Evolutionary conservation across 805 yeast genomes (phyloP), one percentile per base, ranked within the genome.

Genomic region (Spathaspora passalidarum): DNA sequence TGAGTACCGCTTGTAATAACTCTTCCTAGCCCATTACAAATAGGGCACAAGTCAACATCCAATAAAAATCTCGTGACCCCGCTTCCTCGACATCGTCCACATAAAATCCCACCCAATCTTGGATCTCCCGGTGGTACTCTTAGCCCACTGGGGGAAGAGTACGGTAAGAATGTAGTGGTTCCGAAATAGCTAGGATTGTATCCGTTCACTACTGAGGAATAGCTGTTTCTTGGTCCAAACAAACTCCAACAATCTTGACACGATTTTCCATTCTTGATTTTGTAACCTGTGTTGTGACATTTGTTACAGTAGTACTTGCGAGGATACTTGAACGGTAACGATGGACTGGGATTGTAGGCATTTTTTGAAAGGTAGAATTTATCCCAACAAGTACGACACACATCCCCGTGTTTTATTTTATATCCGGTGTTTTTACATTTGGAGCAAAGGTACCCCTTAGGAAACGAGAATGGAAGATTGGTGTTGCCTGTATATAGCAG

Each of bases 41-140:
- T 69, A 2, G 78, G 73, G 56, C 95, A 88, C 4, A 75, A 61
- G 44, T 82, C 85, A 35, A 78, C 75, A 55, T 83, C 88, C 14
- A 50, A 34, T 8, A 86, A 56, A 25, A 86, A 67, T 21, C 67
- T 64, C 1, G 75, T 69, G 45, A 72, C 53, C 1, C 95, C 94
- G 1, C 75, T 49, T 1, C 94, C 94, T 45, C 84, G 57, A 56
- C 95, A 88, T 42, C 80, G 68, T 0, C 88, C 88, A 65, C 96
- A 88, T 2, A 83, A 52, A 0, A 72, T 61, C 0, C 96, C 96
- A 1, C 96, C 96, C 21, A 50, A 78, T 11, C 75, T 51, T 2
- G 94, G 92, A 55, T 88, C 96, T 2, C 96, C 96, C 0, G 96
- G 94, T 17, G 56, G 59, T 1, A 86, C 84, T 13, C 78, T 64